Percentiles rank a stretch among this genome's conserved stretches.
Conservation (phyloP, 179 eudicot species). For the Beta lomatogona region DNA sequence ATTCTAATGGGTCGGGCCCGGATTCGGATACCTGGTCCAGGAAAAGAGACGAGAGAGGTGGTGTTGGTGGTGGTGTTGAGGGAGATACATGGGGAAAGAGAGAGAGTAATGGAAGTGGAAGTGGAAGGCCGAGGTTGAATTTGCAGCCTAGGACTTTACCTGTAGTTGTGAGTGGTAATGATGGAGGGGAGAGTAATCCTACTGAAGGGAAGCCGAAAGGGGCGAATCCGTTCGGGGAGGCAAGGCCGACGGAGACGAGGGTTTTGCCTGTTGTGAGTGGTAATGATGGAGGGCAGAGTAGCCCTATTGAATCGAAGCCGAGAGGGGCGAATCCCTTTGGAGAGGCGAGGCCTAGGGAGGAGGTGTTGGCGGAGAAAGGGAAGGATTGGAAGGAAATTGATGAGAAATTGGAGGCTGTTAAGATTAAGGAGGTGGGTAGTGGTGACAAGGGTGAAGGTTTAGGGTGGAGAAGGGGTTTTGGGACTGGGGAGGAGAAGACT, state of each 20-base stretch:
- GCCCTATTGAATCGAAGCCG: constrained; percentile 32
- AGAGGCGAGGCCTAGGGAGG: constrained; percentile 87
- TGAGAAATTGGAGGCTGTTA: constrained; percentile 66
- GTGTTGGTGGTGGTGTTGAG: constrained; percentile 26
- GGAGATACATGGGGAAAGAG: constrained; percentile 54
- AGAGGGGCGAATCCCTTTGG: constrained; percentile 78
- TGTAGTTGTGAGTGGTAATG: constrained; percentile 1
- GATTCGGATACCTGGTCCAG: constrained; percentile 72
- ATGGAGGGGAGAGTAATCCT: constrained; percentile 29
- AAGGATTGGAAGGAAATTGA: constrained; percentile 94
- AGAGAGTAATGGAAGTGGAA: constrained; percentile 67
- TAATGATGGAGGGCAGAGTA: too few relatives aligned
- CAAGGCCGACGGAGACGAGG: constrained; percentile 74
- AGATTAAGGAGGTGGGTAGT: constrained; percentile 43
- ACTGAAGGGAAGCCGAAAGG: constrained; percentile 11
- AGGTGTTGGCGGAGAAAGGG: constrained; percentile 82
- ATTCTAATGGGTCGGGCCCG: constrained; percentile 46
- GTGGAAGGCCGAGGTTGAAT: constrained; percentile 80
- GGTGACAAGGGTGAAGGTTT: constrained; percentile 27
- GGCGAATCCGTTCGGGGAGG: constrained; percentile 47
- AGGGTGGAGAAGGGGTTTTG: constrained; percentile 51
- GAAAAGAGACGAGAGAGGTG: constrained; percentile 52
- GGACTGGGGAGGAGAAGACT: constrained; percentile 37
- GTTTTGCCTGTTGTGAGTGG: too few relatives aligned
- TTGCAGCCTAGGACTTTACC: constrained; percentile 82